Percentiles rank a stretch among this genome's conserved stretches.
phyloP scores from a whole-genome alignment of 495 filamentous ascomycete species.

The Penicillium maclennaniae region DNA sequence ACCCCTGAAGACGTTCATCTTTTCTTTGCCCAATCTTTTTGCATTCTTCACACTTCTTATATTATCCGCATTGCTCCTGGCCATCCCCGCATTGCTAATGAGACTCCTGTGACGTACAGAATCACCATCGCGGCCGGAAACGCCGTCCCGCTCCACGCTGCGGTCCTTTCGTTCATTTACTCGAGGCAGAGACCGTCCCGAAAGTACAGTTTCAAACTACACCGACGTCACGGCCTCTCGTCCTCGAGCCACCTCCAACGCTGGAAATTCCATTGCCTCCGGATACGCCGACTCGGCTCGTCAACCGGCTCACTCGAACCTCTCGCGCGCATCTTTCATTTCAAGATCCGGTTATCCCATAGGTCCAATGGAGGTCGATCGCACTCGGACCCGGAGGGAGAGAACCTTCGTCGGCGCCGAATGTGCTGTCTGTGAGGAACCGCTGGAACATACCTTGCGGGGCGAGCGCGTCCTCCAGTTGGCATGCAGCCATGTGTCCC shows the following conservation, averaged over 20 bases:
- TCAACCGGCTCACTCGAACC: constrained; percentile 28
- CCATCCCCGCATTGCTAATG: constrained; percentile 22
- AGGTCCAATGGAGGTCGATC: constrained; percentile 72
- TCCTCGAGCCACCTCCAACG: constrained; percentile 28
- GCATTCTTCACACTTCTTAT: background rate
- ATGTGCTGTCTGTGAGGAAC: constrained; percentile 97
- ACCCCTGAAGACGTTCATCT: background rate
- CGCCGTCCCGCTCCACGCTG: constrained; percentile 34
- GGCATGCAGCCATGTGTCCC: constrained; percentile 91
- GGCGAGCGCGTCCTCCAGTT: constrained; percentile 96
- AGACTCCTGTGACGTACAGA: constrained; percentile 24
- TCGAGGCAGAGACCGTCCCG: constrained; percentile 30
- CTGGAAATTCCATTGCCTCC: constrained; percentile 20
- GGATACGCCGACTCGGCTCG: constrained; percentile 14
- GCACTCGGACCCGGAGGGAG: constrained; percentile 77
- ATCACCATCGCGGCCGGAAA: constrained; percentile 30
- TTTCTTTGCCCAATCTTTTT: constrained; percentile 2
- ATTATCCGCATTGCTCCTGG: constrained; percentile 9
- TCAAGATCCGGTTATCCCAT: constrained; percentile 59
- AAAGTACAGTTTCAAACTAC: constrained; percentile 27
- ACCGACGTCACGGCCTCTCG: constrained; percentile 18
- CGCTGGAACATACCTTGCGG: constrained; percentile 90
- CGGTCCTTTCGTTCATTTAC: constrained; percentile 33
- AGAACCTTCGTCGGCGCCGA: constrained; percentile 92
- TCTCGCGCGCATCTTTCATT: constrained; percentile 43